phyloP scores from a whole-genome alignment of 345 rosid genomes.

The Kandelia obovata region DNA sequence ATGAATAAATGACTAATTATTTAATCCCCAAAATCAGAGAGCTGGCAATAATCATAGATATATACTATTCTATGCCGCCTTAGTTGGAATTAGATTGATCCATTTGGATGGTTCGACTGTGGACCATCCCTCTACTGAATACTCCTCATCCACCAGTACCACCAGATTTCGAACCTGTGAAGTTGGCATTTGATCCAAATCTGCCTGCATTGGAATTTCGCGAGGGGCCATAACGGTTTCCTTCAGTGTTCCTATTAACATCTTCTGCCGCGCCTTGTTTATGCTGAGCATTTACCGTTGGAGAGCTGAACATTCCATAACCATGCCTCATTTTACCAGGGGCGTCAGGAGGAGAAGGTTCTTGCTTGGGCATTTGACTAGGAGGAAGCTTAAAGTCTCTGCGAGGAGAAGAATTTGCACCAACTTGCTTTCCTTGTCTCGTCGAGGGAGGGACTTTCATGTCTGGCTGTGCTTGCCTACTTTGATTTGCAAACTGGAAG shows the following conservation, averaged over 20 bases:
- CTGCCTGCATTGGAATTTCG: conserved; percentile 12
- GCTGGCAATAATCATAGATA: not conserved
- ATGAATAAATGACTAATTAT: too few species aligned
- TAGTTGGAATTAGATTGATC: not conserved
- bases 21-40: not conserved
- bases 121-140: conserved; percentile 27
- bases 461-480: conserved; percentile 22
- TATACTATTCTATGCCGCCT: not conserved
- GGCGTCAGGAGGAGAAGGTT: conserved; percentile 4
- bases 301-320: conserved; percentile 61
- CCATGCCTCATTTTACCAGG: conserved; percentile 26
- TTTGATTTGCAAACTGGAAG: conserved; percentile 22
- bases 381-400: conserved; percentile 22
- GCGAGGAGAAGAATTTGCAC: conserved; percentile 12
- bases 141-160: conserved; percentile 25
- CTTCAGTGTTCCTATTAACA: conserved; percentile 1
- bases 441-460: conserved; percentile 11
- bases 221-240: conserved; percentile 4
- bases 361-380: conserved; percentile 28
- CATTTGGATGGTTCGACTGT: not conserved
- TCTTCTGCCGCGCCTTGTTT: conserved; percentile 18
- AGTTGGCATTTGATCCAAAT: conserved; percentile 8
- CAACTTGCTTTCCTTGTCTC: conserved; percentile 21
- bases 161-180: conserved; percentile 8
- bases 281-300: conserved; percentile 18